Evolutionary conservation across 192 early-diverging fungal genomes (phyloP).

Genomic region (Coemansia sp.): DNA sequence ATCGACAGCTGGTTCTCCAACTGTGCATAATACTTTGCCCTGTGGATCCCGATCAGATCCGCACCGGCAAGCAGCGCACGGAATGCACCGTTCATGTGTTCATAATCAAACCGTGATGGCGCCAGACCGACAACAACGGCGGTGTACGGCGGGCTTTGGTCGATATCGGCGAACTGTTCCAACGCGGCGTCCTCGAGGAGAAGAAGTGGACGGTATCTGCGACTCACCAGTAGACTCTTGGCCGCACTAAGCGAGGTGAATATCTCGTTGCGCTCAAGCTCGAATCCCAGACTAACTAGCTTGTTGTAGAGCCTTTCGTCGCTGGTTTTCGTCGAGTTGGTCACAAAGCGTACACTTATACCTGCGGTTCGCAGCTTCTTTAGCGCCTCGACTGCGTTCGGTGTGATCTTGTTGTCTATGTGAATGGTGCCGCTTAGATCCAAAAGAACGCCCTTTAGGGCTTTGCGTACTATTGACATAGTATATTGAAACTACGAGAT

Average conservation of each 20-base stretch:
- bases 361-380: constrained; percentile 59
- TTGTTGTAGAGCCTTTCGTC: constrained; percentile 57
- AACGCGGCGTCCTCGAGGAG: constrained; percentile 73
- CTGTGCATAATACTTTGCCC: constrained; percentile 75
- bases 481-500: neutral
- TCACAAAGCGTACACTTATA: constrained; percentile 69
- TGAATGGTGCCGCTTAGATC: constrained; percentile 82
- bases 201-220: constrained; percentile 65
- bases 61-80: constrained; percentile 60
- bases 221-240: constrained; percentile 58
- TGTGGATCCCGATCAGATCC: constrained; percentile 80
- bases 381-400: constrained; percentile 66
- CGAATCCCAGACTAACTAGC: constrained; percentile 67
- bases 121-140: constrained; percentile 85
- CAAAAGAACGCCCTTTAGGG: constrained; percentile 63
- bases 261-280: constrained; percentile 59
- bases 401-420: constrained; percentile 65
- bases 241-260: constrained; percentile 84
- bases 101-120: constrained; percentile 55
- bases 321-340: constrained; percentile 85
- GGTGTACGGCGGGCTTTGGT: constrained; percentile 58
- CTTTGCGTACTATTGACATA: neutral
- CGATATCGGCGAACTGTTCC: constrained; percentile 68
- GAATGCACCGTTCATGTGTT: constrained; percentile 76
- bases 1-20: constrained; percentile 60